Percentiles rank a stretch among this genome's conserved stretches.
These are phyloP conservation scores for Ustilago trichophora DNA, from an alignment of 1,284 basidiomycete species.

Conservation along the genomic window DNA sequence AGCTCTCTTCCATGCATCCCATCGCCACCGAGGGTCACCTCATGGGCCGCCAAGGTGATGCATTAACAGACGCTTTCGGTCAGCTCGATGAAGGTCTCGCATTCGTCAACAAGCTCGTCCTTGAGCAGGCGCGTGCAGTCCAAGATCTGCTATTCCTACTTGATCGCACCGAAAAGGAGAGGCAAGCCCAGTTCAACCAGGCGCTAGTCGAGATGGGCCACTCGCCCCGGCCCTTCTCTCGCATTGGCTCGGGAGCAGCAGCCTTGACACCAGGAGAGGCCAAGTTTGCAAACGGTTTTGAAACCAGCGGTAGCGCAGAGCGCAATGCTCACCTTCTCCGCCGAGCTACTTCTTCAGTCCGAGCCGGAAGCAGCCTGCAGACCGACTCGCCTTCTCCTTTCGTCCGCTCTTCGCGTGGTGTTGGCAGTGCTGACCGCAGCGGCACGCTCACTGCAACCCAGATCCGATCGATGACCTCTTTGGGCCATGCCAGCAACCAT, in stretches of 20 bases:
- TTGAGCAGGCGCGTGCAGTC: constrained; percentile 40
- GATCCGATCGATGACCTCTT: constrained; percentile 39
- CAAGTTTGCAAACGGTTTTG: not conserved
- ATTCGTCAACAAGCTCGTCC: constrained; percentile 45
- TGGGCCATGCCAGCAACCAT: constrained; percentile 31
- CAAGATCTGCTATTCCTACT: constrained; percentile 43
- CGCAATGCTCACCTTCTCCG: constrained; percentile 18
- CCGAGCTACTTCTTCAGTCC: constrained; percentile 19
- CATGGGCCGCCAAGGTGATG: constrained; percentile 26
- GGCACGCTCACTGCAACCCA: constrained; percentile 37
- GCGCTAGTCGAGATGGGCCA: constrained; percentile 37
- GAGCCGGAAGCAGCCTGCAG: constrained; percentile 14
- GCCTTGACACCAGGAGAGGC: not conserved
- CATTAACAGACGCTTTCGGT: constrained; percentile 35
- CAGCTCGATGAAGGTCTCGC: constrained; percentile 44
- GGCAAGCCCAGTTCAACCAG: constrained; percentile 44
- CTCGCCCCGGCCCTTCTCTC: constrained; percentile 34
- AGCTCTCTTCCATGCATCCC: constrained; percentile 41
- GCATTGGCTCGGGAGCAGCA: constrained; percentile 10
- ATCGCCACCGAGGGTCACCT: constrained; percentile 42
- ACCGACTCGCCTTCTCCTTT: constrained; percentile 19
- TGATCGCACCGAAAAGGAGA: constrained; percentile 42
- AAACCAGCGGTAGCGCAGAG: constrained; percentile 3
- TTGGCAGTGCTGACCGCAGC: constrained; percentile 18
- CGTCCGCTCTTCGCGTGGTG: constrained; percentile 4